A percentile compares a stretch with the other conserved stretches of the same genome.
phyloP scores from a whole-genome alignment of 202 grass and related monocot genomes.

The Panicum virgatum region DNA sequence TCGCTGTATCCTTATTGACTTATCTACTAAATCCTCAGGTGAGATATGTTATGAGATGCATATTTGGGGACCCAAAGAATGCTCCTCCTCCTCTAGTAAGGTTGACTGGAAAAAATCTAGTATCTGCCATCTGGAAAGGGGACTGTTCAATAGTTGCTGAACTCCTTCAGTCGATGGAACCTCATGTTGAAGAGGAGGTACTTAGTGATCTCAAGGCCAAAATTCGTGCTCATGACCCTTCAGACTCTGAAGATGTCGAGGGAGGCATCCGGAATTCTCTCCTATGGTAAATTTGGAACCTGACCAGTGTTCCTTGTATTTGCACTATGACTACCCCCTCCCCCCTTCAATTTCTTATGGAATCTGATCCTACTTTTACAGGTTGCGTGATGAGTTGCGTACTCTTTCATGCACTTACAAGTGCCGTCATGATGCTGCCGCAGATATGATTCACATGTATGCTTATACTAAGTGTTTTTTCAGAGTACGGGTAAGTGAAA shows the following conservation, averaged over 20 bases:
- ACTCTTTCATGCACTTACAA: constrained; percentile 83
- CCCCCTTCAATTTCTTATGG: constrained; percentile 17
- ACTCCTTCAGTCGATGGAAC: constrained; percentile 81
- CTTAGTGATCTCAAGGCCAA: constrained; percentile 78
- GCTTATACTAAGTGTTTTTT: constrained; percentile 98
- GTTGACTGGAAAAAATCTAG: constrained; percentile 64
- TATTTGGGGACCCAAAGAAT: constrained; percentile 85
- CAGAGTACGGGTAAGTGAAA: constrained; percentile 69
- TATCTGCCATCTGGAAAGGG: constrained; percentile 87
- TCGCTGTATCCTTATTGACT: constrained; percentile 17
- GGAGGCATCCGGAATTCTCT: constrained; percentile 70
- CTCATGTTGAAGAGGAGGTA: constrained; percentile 77
- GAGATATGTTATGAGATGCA: constrained; percentile 83
- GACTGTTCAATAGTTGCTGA: constrained; percentile 80
- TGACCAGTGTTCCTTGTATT: neutral
- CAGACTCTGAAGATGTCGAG: constrained; percentile 64
- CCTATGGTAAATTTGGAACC: constrained; percentile 67
- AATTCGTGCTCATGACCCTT: constrained; percentile 72
- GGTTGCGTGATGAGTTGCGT: constrained; percentile 94
- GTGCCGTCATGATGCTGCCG: constrained; percentile 94
- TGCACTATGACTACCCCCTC: neutral
- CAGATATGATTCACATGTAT: constrained; percentile 98
- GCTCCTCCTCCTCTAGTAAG: constrained; percentile 88
- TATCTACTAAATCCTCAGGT: constrained; percentile 57
- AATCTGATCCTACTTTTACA: constrained; percentile 42